Base-by-base conservation (phyloP, 1,284 basidiomycete genomes). In the Pseudozyma thailandica region DNA sequence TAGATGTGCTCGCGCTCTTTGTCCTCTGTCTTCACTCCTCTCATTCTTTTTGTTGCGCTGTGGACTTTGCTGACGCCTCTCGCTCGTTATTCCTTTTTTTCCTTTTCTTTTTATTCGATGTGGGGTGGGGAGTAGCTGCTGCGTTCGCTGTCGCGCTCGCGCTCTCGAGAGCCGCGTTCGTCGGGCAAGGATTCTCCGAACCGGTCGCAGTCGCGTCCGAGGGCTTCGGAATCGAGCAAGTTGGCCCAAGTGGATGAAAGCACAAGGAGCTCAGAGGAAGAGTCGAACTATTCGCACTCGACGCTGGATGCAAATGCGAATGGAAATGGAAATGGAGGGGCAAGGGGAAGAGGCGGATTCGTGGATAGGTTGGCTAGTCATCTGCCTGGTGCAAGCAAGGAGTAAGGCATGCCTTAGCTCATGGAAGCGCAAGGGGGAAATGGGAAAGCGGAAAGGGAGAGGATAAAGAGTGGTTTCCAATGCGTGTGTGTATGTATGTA, bases 101-200 rank as follows among this genome's bases (percentile, higher is more conserved):
- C 27, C 18, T 10, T 6, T 35, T 30, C 27, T 30, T 30, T 26
- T 27, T 21, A 18, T 41, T 35, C 15, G 8, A 15, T 15, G 13
- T 52, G 38, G 12, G 25, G 37, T 18, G 18, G 33, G 3, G 26
- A 26, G 37, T 33, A 72, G 70, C 55, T 73, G 45, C 63, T 80
- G 37, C 60, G 73, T 13, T 74, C 72, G 25, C 51, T 77, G 12
- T 81, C 77, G 16, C 69, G 78, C 20, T 81, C 79, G 8, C 78
- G 79, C 25, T 80, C 78, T 25, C 74, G 79, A 25, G 79, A 81
- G 25, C 68, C 78, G 12, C 62, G 75, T 13, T 42, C 31, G 50
- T 56, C 28, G 51, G 68, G 66, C 41, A 74, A 72, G 35, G 62
- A 64, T 15, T 62, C 62, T 28, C 74, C 66, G 30, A 59, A 62